These are phyloP conservation scores for Lipomyces chichibuensis DNA, from an alignment of 805 yeast species.

Conservation along the genomic window DNA sequence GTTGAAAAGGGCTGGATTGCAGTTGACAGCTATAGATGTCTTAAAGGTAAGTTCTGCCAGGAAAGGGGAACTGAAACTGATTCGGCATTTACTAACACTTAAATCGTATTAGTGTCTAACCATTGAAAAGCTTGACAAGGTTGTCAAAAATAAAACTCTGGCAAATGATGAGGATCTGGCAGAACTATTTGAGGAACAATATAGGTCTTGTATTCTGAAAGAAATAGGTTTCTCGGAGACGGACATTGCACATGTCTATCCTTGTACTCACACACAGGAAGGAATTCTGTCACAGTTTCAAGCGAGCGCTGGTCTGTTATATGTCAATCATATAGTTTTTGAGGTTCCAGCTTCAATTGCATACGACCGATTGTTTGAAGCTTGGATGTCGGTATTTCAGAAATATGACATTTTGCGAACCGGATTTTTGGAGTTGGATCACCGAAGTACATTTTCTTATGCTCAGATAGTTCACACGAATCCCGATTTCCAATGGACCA, in stretches of 20 bases:
- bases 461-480: conserved; percentile 28
- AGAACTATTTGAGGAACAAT: background rate
- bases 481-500: conserved; percentile 10
- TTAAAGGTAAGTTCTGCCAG: conserved; percentile 13
- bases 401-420: conserved; percentile 33
- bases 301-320: conserved; percentile 20
- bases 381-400: conserved; percentile 19
- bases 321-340: conserved; percentile 26
- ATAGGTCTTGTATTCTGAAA: background rate
- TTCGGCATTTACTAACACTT: background rate
- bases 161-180: background rate
- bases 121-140: conserved; percentile 8
- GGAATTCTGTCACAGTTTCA: conserved; percentile 30
- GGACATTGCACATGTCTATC: conserved; percentile 17
- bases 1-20: conserved; percentile 3
- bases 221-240: background rate
- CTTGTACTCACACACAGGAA: conserved; percentile 35
- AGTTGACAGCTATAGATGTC: conserved; percentile 25
- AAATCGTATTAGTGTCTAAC: conserved; percentile 4
- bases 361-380: background rate
- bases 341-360: conserved; percentile 24
- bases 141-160: background rate
- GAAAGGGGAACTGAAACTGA: no score
- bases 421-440: conserved; percentile 27
- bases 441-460: conserved; percentile 18